These are phyloP conservation scores for Bipolaris cookei DNA, from an alignment of 2,329 filamentous ascomycete genomes.

Conservation along the genomic window DNA sequence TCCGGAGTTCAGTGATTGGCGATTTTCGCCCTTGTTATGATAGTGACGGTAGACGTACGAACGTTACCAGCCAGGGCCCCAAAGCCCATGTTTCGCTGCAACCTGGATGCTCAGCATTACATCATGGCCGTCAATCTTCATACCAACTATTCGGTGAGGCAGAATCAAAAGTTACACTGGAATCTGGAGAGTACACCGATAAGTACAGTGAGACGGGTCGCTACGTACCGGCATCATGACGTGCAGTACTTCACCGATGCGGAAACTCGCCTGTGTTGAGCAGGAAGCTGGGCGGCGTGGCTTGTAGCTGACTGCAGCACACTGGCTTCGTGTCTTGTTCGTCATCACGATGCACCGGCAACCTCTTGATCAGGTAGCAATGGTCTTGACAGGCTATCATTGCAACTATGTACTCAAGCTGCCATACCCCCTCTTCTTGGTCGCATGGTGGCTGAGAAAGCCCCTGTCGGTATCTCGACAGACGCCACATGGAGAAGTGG, in stretches of 20 bases:
- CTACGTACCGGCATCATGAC: slow-evolving; percentile 9
- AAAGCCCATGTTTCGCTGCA: background rate
- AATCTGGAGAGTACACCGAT: slow-evolving; percentile 18
- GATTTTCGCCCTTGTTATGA: background rate
- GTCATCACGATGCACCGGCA: slow-evolving; percentile 5
- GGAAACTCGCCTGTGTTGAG: slow-evolving; percentile 12
- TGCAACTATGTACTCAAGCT: background rate
- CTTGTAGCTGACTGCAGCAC: slow-evolving; percentile 23
- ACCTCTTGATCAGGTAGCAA: slow-evolving; percentile 4
- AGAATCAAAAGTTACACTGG: background rate
- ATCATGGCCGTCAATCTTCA: background rate
- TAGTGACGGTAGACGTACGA: background rate
- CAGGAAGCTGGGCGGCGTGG: slow-evolving; percentile 2
- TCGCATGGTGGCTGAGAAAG: background rate
- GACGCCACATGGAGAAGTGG: background rate
- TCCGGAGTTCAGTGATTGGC: background rate
- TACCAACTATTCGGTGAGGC: background rate
- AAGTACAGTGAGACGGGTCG: background rate
- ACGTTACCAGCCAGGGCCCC: background rate
- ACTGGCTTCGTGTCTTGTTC: slow-evolving; percentile 5
- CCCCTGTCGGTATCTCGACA: background rate
- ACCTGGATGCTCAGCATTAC: background rate
- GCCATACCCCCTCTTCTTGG: background rate
- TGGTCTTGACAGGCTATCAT: background rate
- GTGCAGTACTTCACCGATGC: slow-evolving; percentile 23